phyloP scores from a whole-genome alignment of 2,329 filamentous ascomycete species.

The Lasiodiplodia hormozganensis region DNA sequence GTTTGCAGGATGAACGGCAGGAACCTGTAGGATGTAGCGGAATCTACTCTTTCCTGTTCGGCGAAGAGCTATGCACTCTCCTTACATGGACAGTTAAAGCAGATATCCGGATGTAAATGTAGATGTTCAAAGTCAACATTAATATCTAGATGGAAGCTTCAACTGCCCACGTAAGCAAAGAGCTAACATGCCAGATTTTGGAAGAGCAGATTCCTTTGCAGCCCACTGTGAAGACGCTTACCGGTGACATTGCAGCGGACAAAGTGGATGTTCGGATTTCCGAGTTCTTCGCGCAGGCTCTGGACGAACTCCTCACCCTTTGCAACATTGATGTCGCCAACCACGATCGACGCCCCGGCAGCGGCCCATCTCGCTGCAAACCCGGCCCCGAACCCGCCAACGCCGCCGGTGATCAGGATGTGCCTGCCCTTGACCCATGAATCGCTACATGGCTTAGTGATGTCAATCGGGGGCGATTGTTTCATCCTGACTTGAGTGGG shows the following conservation, averaged over 20 bases:
- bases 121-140: too few relatives aligned
- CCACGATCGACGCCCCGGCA: constrained; percentile 62
- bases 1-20: neutral
- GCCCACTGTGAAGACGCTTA: neutral
- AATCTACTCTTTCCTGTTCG: too few relatives aligned
- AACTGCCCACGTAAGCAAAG: neutral
- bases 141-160: neutral
- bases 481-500: constrained; percentile 34
- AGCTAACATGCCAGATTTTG: neutral
- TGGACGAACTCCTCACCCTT: constrained; percentile 62
- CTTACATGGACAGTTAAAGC: too few relatives aligned
- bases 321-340: constrained; percentile 67
- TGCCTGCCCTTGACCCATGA: constrained; percentile 47
- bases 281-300: constrained; percentile 34
- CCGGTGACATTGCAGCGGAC: constrained; percentile 68
- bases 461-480: constrained; percentile 49
- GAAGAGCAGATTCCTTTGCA: neutral
- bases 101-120: too few relatives aligned
- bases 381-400: constrained; percentile 48
- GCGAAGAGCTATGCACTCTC: too few relatives aligned
- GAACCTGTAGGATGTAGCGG: neutral
- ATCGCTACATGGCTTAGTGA: constrained; percentile 43
- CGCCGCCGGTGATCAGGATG: constrained; percentile 49
- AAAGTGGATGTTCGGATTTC: constrained; percentile 59
- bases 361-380: constrained; percentile 48